Base-by-base conservation (phyloP, 257 asterid genomes). In the Scutellaria baicalensis region DNA sequence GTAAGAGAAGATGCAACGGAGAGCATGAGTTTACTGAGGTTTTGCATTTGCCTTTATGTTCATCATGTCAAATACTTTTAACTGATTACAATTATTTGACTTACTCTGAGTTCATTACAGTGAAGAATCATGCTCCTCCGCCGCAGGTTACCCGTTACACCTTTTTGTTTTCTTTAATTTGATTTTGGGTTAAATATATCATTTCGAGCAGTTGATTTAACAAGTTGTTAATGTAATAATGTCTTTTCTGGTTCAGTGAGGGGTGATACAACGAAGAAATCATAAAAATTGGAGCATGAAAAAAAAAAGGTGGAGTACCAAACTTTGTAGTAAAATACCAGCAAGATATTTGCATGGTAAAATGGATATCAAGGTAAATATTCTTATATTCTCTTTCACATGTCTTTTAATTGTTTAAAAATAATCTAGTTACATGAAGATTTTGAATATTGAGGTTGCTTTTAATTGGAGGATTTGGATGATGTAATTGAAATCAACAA, bases 41-140 rank as follows among this genome's bases (percentile, higher is more conserved):
- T 72, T 57, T 39, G 36, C 63, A 82, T 70, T 64, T 21, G 16
- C 66, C 61, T 77, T 54, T 59, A 70, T 78, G 66, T 72, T 51
- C 64, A 33, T 18, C 42, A 63, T 12, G 12, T 20, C 27, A 12
- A 27, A 16, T 63, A 45, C 49, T 62, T 33, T 50, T 23, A 36
- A 79, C 84, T 70, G 69, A 79, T 62, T 64, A 36, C 45, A 35
- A 36, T 63, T 66, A 51, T 54, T 11, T 71, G 51, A 39, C 72
- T 59, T 68, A 44, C 62, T 52, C 36, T 59, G 72, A 66, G 70
- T 72, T 44, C 74, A 66, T 67, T 49, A 68, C 93, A 90, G 97
- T 51, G 95, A 90, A 69, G 96, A 90, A 75, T 87, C 96, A 61
- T 81, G 87, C 82, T 78, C 91, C 57, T 79, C 89, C 33, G 72